Evolutionary conservation across 805 yeast genomes (phyloP).

Genomic region (Suhomyces pyralidae): DNA sequence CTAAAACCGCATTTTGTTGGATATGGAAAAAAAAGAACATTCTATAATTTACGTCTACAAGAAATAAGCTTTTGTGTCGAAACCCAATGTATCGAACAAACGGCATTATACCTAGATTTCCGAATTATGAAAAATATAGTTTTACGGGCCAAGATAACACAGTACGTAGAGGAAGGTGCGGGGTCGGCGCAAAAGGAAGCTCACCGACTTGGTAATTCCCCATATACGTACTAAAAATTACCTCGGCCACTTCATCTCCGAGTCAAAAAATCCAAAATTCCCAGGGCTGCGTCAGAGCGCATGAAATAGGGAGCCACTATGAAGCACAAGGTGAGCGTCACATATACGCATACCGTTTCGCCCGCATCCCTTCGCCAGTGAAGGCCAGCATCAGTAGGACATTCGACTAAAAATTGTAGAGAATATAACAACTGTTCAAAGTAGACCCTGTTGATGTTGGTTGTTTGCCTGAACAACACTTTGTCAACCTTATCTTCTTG

Average conservation of each 20-base stretch:
- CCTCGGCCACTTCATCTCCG: neutral
- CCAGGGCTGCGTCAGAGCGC: neutral
- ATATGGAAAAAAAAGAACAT: neutral
- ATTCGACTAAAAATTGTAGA: too few species aligned
- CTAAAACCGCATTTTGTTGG: constrained; percentile 24
- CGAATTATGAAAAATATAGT: too few species aligned
- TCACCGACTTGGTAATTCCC: neutral
- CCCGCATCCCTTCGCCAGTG: too few species aligned
- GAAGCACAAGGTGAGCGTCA: neutral
- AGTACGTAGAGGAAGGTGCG: neutral
- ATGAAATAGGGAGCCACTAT: neutral
- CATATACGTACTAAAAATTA: neutral
- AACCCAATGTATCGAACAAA: too few species aligned
- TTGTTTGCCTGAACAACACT: too few species aligned
- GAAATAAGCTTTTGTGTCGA: too few species aligned
- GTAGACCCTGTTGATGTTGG: too few species aligned
- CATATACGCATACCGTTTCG: neutral
- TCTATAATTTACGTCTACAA: neutral
- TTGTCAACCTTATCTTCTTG: too few species aligned
- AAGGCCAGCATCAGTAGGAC: too few species aligned
- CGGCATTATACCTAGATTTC: neutral
- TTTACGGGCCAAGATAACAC: neutral
- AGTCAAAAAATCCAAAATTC: neutral
- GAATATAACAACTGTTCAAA: too few species aligned
- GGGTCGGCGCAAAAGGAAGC: neutral